These are phyloP conservation scores for Oryza rufipogon DNA, from an alignment of 176 grass and related monocot genomes.

Conservation along the genomic window DNA sequence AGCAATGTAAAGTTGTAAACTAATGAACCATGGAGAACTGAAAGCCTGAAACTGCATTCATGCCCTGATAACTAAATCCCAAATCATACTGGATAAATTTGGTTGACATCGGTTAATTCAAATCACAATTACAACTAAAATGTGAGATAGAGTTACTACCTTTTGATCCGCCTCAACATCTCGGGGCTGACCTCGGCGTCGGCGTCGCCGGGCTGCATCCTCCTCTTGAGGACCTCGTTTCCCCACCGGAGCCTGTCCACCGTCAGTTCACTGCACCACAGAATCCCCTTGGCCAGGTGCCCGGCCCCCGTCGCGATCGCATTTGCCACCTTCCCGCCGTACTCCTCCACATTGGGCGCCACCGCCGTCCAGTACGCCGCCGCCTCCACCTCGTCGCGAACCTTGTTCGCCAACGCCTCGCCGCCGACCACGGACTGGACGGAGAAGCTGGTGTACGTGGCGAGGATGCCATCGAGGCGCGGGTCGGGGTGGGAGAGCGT, in stretches of 20 bases:
- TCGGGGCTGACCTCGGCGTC: slow-evolving; percentile 67
- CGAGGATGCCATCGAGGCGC: slow-evolving; percentile 57
- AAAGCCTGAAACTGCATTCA: not conserved
- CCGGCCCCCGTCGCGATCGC: slow-evolving; percentile 65
- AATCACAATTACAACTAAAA: not conserved
- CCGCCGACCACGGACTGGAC: slow-evolving; percentile 55
- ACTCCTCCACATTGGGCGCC: slow-evolving; percentile 85
- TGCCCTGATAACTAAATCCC: not conserved
- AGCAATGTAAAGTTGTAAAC: not conserved
- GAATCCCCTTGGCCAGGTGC: slow-evolving; percentile 64
- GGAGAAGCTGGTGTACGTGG: slow-evolving; percentile 61
- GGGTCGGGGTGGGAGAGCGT: slow-evolving; percentile 54
- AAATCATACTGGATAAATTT: not conserved
- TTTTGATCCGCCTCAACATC: slow-evolving; percentile 72
- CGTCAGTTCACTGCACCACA: slow-evolving; percentile 84
- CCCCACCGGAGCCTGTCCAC: slow-evolving; percentile 75
- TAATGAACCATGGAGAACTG: not conserved
- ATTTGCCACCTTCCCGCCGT: slow-evolving; percentile 61
- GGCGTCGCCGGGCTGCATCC: slow-evolving; percentile 53
- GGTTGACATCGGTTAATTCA: too few species aligned
- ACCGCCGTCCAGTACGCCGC: slow-evolving; percentile 89
- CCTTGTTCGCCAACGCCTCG: slow-evolving; percentile 41
- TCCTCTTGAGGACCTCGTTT: slow-evolving; percentile 69
- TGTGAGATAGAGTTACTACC: slow-evolving; percentile 11
- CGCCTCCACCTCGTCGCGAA: slow-evolving; percentile 56